phyloP scores from a whole-genome alignment of 2,329 filamentous ascomycete genomes.

The Cordyceps tenuipes region DNA sequence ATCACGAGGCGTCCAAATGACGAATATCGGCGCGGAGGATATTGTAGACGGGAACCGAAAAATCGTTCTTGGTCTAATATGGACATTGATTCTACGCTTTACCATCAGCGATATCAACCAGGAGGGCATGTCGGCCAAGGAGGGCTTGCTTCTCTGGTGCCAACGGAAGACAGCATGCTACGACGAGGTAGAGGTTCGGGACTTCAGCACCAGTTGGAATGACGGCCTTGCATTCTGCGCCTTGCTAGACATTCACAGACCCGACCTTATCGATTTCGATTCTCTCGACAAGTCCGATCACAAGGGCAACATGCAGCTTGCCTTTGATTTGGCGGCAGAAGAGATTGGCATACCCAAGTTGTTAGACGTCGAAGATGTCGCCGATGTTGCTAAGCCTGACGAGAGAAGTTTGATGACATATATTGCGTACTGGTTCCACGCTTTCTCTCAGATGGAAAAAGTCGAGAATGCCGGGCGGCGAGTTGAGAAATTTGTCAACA shows the following conservation, averaged over 20 bases:
- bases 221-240: constrained; percentile 95
- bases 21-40: constrained; percentile 96
- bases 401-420: constrained; percentile 98
- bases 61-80: constrained; percentile 94
- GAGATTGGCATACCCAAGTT: constrained; percentile 96
- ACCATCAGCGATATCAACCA: constrained; percentile 98
- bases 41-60: constrained; percentile 96
- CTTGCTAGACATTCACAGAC: constrained; percentile 89
- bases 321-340: constrained; percentile 90
- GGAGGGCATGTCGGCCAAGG: constrained; percentile 95
- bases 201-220: constrained; percentile 96
- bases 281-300: constrained; percentile 89
- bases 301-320: constrained; percentile 93
- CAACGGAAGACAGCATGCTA: constrained; percentile 98
- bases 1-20: constrained; percentile 86
- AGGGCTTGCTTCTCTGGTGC: constrained; percentile 92
- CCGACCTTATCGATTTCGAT: constrained; percentile 95
- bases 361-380: constrained; percentile 95
- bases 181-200: constrained; percentile 88
- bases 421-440: constrained; percentile 99
- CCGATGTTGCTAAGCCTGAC: constrained; percentile 90
- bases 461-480: constrained; percentile 94
- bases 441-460: constrained; percentile 97
- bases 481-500: constrained; percentile 97
- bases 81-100: constrained; percentile 95